Base-by-base conservation (phyloP, 768 basidiomycete species). In the Crepidotus variabilis region DNA sequence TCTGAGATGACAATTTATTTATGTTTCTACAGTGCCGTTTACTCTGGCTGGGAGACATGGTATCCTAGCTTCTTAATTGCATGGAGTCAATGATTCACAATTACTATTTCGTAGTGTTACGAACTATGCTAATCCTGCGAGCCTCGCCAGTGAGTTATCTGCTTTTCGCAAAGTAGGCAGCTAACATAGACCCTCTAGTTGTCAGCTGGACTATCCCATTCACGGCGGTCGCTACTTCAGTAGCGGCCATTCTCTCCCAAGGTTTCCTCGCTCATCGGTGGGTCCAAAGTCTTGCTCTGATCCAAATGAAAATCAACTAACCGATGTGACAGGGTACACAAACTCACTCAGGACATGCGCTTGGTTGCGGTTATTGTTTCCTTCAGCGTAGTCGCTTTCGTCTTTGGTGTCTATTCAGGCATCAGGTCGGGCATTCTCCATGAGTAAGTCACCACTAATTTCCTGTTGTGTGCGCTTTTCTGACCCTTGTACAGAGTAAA, bases 211-310 rank as follows among this genome's bases (percentile, higher is more conserved):
- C 76, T 2, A 77, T 80, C 47, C 75, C 77, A 2, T 79, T 82
- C 55, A 82, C 80, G 0, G 77, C 81, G 4, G 66, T 75, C 21
- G 77, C 74, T 4, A 80, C 75, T 6, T 68, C 78, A 1, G 61
- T 79, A 5, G 74, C 78, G 14, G 81, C 80, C 0, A 64, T 82
- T 32, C 68, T 80, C n/a, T 80, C 81, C 0, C 82, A 84, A 58
- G 52, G 67, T 33, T 82, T 79, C 67, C 67, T 82, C 21, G 75
- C 69, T 1, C 69, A 76, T 60, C 75, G 80, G 79, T 75, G 51
- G 52, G 20, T 9, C 32, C 13, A 28, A 49, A 13, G n/a, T 1
- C 32, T 33, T 47, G 8, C 28, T 36, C 3, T 16, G 16, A 23
- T 22, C 28, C 16, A 14, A 50, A 50, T 13, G 55, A 22, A 2